Conservation (phyloP, 1,284 basidiomycete species). For the Ustilago hordei region DNA sequence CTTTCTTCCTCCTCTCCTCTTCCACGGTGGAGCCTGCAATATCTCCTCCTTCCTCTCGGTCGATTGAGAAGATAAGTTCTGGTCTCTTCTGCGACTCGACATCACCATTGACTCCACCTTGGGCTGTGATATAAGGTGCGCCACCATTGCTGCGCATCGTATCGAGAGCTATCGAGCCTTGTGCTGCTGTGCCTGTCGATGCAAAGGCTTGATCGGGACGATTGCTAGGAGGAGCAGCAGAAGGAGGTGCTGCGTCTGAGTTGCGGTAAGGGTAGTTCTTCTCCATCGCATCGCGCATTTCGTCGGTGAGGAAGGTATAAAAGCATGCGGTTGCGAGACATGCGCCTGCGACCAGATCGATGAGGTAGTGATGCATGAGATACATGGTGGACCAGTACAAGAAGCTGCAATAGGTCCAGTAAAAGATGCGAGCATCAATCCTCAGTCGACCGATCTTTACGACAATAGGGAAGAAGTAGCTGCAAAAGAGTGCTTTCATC, state of each 20-base stretch:
- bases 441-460: conserved; percentile 53
- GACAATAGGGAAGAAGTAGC: conserved; percentile 87
- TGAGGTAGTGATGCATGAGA: conserved; percentile 80
- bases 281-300: conserved; percentile 63
- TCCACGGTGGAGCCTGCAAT: conserved; percentile 26
- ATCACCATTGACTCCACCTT: conserved; percentile 38
- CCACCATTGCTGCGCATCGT: conserved; percentile 29
- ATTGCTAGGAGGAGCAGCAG: conserved; percentile 47
- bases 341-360: conserved; percentile 93
- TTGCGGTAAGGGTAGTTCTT: conserved; percentile 52
- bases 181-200: conserved; percentile 2
- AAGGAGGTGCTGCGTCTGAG: conserved; percentile 42
- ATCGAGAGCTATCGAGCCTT: conserved; percentile 28
- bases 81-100: conserved; percentile 42
- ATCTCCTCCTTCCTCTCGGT: conserved; percentile 33
- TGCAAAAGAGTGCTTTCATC: conserved; percentile 90
- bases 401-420: conserved; percentile 87
- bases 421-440: conserved; percentile 72
- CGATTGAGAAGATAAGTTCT: conserved; percentile 47
- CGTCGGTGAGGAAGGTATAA: conserved; percentile 73
- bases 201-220: conserved; percentile 52
- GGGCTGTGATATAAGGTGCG: conserved; percentile 40
- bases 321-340: conserved; percentile 89
- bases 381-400: conserved; percentile 97
- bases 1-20: conserved; percentile 28